A percentile compares a stretch with the other conserved stretches of the same genome.
Conservation (phyloP, 345 rosid species). For the Bruguiera gymnorhiza region DNA sequence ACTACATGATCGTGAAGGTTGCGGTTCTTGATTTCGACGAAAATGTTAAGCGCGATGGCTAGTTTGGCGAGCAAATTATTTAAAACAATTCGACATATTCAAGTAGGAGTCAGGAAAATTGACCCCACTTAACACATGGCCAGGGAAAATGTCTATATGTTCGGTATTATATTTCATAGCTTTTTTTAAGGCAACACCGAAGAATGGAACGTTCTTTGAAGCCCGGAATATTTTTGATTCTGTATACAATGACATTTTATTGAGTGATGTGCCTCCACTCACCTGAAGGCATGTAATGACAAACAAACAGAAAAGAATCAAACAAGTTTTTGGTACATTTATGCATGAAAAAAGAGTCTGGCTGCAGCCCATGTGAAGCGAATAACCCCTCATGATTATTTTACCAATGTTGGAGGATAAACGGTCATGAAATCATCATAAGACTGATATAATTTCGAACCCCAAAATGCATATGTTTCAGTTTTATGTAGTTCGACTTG, state of each 20-base stretch:
- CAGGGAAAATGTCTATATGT: too few relatives aligned
- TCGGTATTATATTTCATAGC: too few relatives aligned
- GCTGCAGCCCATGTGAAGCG: slow-evolving; percentile 25
- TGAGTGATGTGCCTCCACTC: not conserved
- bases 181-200: not conserved
- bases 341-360: not conserved
- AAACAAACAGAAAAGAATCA: slow-evolving; percentile 5
- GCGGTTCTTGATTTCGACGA: too few relatives aligned
- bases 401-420: not conserved
- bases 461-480: not conserved
- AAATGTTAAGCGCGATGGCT: too few relatives aligned
- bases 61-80: too few relatives aligned
- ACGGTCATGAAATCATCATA: slow-evolving; percentile 25
- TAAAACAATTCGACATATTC: too few relatives aligned
- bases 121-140: too few relatives aligned
- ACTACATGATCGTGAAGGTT: too few relatives aligned
- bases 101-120: too few relatives aligned
- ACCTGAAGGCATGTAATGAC: slow-evolving; percentile 7
- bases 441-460: not conserved
- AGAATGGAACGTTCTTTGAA: slow-evolving; percentile 2
- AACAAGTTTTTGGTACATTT: not conserved
- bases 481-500: too few relatives aligned
- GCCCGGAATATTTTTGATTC: not conserved
- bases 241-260: not conserved
- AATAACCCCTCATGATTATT: slow-evolving; percentile 14